These are phyloP conservation scores for Didymella glomerata DNA, from an alignment of 2,329 filamentous ascomycete species.

Conservation along the genomic window DNA sequence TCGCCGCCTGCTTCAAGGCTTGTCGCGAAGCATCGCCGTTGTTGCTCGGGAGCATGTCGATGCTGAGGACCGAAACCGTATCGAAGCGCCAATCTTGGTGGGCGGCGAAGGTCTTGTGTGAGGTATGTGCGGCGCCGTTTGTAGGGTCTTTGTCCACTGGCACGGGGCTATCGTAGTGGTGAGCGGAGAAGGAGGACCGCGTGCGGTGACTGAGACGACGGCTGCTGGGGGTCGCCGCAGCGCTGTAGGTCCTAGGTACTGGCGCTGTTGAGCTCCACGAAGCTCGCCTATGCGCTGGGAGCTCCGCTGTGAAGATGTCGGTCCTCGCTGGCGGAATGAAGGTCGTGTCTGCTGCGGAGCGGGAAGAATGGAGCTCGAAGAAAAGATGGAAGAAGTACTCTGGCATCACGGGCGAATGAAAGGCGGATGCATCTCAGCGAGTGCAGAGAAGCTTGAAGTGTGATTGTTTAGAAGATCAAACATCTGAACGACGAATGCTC, in stretches of 20 bases:
- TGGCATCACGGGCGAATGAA: constrained; percentile 57
- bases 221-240: constrained; percentile 36
- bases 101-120: constrained; percentile 43
- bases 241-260: constrained; percentile 24
- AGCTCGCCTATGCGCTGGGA: constrained; percentile 55
- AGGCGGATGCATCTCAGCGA: constrained; percentile 27
- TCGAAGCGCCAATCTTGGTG: constrained; percentile 81
- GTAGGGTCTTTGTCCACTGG: constrained; percentile 50
- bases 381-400: constrained; percentile 70
- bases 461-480: constrained; percentile 5
- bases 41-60: constrained; percentile 69
- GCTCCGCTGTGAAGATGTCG: constrained; percentile 56
- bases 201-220: constrained; percentile 46
- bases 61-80: constrained; percentile 78
- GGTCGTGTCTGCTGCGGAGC: constrained; percentile 41
- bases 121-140: constrained; percentile 29
- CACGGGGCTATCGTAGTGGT: constrained; percentile 48
- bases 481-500: constrained; percentile 7
- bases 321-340: constrained; percentile 53
- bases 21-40: constrained; percentile 37
- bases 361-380: constrained; percentile 64
- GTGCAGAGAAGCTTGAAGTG: neutral
- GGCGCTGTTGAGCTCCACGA: constrained; percentile 47
- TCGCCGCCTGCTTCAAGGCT: constrained; percentile 49
- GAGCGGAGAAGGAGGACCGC: constrained; percentile 45